Evolutionary conservation across 345 rosid genomes (phyloP).

Genomic region (Hypericum androsaemum): DNA sequence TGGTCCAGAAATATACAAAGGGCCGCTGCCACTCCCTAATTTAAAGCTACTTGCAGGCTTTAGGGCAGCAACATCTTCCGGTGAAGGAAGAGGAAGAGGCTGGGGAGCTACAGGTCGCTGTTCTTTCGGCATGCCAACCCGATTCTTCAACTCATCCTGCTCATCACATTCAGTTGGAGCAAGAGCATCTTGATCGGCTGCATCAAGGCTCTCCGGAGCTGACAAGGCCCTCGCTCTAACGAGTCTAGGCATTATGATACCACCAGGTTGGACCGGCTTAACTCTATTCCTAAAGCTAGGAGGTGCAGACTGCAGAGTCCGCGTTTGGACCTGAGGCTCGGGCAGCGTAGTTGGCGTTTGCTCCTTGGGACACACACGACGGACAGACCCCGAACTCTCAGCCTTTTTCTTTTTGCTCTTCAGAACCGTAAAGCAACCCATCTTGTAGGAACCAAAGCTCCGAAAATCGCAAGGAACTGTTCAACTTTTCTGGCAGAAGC

Average conservation of each 20-base stretch:
- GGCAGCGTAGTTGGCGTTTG: constrained; percentile 61
- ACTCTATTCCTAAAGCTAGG: constrained; percentile 87
- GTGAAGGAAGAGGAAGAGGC: constrained; percentile 90
- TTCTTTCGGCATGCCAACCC: constrained; percentile 31
- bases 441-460: constrained; percentile 20
- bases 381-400: constrained; percentile 33
- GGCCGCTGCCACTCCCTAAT: constrained; percentile 42
- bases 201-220: constrained; percentile 84
- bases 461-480: constrained; percentile 5
- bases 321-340: constrained; percentile 53
- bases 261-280: constrained; percentile 47
- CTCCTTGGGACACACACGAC: constrained; percentile 43
- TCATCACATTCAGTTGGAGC: constrained; percentile 46
- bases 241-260: constrained; percentile 21
- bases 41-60: constrained; percentile 66
- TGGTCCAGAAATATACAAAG: constrained; percentile 69
- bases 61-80: constrained; percentile 39
- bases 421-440: constrained; percentile 82
- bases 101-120: constrained; percentile 47
- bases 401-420: constrained; percentile 72
- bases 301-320: constrained; percentile 80
- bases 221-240: constrained; percentile 57
- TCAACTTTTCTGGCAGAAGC: constrained; percentile 18
- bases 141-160: constrained; percentile 52
- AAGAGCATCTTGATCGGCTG: constrained; percentile 66